A percentile compares a stretch with the other conserved stretches of the same genome.
These are phyloP conservation scores for Xenoacremonium recifei DNA, from an alignment of 2,329 filamentous ascomycete species.

Conservation along the genomic window DNA sequence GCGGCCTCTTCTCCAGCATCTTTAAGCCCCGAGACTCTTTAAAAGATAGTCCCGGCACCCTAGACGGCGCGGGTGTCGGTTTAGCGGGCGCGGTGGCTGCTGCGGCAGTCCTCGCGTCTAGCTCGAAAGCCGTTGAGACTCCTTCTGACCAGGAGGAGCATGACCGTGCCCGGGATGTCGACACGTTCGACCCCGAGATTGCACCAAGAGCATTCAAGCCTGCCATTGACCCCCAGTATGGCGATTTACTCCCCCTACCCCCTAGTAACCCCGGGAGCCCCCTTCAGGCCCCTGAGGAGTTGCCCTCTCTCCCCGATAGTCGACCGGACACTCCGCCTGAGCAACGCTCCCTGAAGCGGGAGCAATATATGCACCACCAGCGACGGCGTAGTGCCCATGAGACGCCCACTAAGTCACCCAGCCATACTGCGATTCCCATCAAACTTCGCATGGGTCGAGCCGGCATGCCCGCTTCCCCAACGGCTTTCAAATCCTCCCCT, in stretches of 20 bases:
- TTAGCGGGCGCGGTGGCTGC: constrained; percentile 50
- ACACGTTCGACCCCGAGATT: constrained; percentile 57
- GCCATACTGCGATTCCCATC: constrained; percentile 58
- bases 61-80: constrained; percentile 70
- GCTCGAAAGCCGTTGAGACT: constrained; percentile 46
- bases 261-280: constrained; percentile 58
- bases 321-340: constrained; percentile 56
- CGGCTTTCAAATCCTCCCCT: constrained; percentile 39
- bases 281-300: constrained; percentile 31
- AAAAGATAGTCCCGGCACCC: constrained; percentile 71
- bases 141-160: constrained; percentile 36
- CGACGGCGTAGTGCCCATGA: constrained; percentile 50
- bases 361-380: constrained; percentile 44
- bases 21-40: constrained; percentile 58
- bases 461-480: constrained; percentile 43
- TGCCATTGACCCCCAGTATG: constrained; percentile 65
- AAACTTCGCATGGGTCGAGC: constrained; percentile 52
- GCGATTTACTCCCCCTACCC: constrained; percentile 62
- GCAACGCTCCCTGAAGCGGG: constrained; percentile 40
- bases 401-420: constrained; percentile 48
- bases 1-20: constrained; percentile 48
- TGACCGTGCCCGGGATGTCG: constrained; percentile 24
- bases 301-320: constrained; percentile 59
- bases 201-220: constrained; percentile 58
- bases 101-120: constrained; percentile 38